Percentiles rank a stretch among this genome's conserved stretches.
These are phyloP conservation scores for Aethionema arabicum DNA, from an alignment of 345 rosid species.

Conservation along the genomic window DNA sequence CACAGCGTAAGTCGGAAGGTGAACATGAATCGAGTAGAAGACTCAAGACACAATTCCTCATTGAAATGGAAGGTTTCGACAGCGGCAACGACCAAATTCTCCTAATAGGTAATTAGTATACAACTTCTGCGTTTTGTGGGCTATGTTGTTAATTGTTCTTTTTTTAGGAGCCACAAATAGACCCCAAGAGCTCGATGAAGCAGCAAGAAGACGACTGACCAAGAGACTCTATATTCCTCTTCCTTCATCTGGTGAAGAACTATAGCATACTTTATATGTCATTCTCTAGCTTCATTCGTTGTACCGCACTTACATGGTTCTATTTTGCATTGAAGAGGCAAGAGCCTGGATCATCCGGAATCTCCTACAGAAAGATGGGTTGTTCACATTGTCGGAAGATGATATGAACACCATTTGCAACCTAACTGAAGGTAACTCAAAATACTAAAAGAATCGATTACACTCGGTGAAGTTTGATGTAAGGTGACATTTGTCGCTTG, in stretches of 20 bases:
- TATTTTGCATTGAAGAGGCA: constrained; percentile 58
- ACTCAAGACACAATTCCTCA: constrained; percentile 90
- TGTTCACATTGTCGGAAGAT: constrained; percentile 70
- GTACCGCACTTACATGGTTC: constrained; percentile 27
- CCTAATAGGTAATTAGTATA: constrained; percentile 69
- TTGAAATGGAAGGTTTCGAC: constrained; percentile 98
- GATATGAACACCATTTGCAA: constrained; percentile 74
- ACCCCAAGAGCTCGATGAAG: constrained; percentile 99
- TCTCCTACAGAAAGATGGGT: constrained; percentile 86
- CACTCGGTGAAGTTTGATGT: background rate
- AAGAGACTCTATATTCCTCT: constrained; percentile 93
- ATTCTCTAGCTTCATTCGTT: constrained; percentile 4
- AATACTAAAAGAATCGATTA: background rate
- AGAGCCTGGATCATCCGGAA: constrained; percentile 89
- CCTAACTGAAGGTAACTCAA: constrained; percentile 62
- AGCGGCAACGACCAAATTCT: constrained; percentile 86
- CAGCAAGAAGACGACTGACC: constrained; percentile 91
- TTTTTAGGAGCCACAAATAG: constrained; percentile 89
- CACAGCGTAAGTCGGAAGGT: constrained; percentile 97
- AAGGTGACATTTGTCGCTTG: too few species aligned
- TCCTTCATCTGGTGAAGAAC: constrained; percentile 73
- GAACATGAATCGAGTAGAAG: constrained; percentile 98
- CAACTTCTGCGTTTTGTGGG: constrained; percentile 11
- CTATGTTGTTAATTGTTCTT: constrained; percentile 15
- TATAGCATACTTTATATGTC: constrained; percentile 22